Base-by-base conservation (phyloP, 495 filamentous ascomycete genomes). In the Annulohypoxylon bovei region DNA sequence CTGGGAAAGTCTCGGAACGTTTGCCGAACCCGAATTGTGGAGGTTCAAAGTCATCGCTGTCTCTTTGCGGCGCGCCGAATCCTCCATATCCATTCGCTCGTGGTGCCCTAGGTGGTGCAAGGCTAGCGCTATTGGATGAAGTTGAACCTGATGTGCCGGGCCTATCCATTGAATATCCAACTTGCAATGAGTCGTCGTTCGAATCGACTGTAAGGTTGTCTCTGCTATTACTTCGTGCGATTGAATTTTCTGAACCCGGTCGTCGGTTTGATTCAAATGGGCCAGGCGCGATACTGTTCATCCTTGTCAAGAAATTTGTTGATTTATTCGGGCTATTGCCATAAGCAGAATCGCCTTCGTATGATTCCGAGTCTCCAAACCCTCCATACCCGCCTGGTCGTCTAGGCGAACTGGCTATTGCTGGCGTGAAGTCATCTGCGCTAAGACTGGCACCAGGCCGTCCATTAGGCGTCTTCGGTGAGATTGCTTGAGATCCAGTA, bases 231-330 rank as follows among this genome's bases (percentile, higher is more conserved):
- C 52, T 70, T 4, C 65, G 67, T 0, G 75, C 40, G 32, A 77
- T 72, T 14, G 75, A 46, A 25, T 72, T 74, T n/a, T 62, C 65
- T 35, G 50, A 72, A 3, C 61, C 68, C 12, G 72, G 72, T 53
- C 62, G 66, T 53, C 73, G 70, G 49, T 75, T 79, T 12, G 82
- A 69, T 68, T 87, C 87, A 70, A 93, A 91, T 5, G 91, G 91
- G 0, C 89, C 89, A 18, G 89, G 89, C 14, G 86, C 84, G 76
- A 92, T 89, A 27, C 80, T 84, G 67, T 92, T 85, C 85, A 92
- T 88, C 61, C 86, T 83, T 57, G 87, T 82, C 74, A 89, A 67
- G 69, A 84, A 71, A 30, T 78, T 74, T 0, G 89, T 83, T 14
- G 78, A 83, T 58, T 84, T 82, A 66, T 79, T 78, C 33, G 76